Evolutionary conservation across 768 basidiomycete species (phyloP).

Genomic region (Daedalea quercina): DNA sequence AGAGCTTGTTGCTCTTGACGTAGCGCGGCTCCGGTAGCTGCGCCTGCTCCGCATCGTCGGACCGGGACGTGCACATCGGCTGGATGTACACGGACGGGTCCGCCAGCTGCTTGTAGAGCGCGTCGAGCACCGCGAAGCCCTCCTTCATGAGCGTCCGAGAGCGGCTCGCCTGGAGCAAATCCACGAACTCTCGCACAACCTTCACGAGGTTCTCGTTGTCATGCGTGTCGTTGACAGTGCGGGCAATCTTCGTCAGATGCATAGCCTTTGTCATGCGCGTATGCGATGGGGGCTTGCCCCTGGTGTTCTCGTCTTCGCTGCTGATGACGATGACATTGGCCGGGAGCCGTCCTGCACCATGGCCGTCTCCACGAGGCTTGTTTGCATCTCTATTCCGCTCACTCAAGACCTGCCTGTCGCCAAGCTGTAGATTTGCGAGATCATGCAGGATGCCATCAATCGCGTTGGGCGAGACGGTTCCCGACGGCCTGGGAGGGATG

Average conservation of each 20-base stretch:
- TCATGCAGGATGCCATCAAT: conserved; percentile 53
- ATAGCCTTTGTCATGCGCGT: conserved; percentile 44
- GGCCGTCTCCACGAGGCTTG: conserved; percentile 25
- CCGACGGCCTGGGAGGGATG: conserved; percentile 2
- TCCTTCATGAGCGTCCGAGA: conserved; percentile 65
- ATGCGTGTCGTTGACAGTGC: conserved; percentile 35
- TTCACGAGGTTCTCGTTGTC: conserved; percentile 50
- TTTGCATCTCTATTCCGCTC: conserved; percentile 37
- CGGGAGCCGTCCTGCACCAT: conserved; percentile 6
- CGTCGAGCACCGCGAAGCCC: conserved; percentile 64
- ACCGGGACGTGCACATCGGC: conserved; percentile 42
- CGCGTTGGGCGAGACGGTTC: conserved; percentile 23
- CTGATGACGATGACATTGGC: conserved; percentile 42
- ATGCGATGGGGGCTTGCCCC: conserved; percentile 22
- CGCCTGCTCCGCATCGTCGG: conserved; percentile 32
- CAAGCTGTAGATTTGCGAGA: conserved; percentile 48
- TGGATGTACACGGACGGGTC: conserved; percentile 56
- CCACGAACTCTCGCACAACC: conserved; percentile 54
- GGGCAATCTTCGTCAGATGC: conserved; percentile 42
- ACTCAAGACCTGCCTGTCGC: conserved; percentile 41
- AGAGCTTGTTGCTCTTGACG: conserved; percentile 55
- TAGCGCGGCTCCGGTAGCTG: conserved; percentile 36
- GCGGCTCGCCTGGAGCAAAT: conserved; percentile 55
- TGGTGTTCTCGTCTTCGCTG: conserved; percentile 25
- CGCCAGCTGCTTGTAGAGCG: conserved; percentile 61